Conservation (phyloP, 2,329 filamentous ascomycete species). For the Colletotrichum gigasporum region DNA sequence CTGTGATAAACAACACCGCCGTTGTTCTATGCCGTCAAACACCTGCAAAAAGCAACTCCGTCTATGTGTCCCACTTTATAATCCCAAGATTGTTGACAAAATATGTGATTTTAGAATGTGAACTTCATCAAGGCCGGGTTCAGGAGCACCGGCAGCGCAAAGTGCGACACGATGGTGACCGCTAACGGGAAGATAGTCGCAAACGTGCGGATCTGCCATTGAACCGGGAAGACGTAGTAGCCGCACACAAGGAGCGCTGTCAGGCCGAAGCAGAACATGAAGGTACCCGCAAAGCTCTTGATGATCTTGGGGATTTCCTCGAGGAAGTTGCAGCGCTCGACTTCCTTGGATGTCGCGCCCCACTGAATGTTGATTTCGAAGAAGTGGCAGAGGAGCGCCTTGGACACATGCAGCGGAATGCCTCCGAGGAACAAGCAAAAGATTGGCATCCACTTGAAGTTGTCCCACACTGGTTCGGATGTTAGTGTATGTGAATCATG, state of each 20-base stretch:
- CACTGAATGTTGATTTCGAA: conserved; percentile 56
- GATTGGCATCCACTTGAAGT: conserved; percentile 71
- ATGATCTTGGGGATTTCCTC: conserved; percentile 64
- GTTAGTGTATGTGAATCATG: conserved; percentile 5
- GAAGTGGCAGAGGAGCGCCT: conserved; percentile 52
- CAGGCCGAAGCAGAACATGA: conserved; percentile 56
- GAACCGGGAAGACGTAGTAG: conserved; percentile 52
- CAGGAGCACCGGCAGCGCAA: conserved; percentile 66
- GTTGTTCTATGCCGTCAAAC: neutral
- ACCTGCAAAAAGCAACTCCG: conserved; percentile 1
- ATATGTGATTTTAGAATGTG: conserved; percentile 55
- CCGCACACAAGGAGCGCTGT: conserved; percentile 57
- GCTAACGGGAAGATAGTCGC: conserved; percentile 68
- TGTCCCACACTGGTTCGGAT: conserved; percentile 53
- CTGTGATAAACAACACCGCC: neutral
- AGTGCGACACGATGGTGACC: conserved; percentile 62
- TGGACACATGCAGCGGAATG: conserved; percentile 52
- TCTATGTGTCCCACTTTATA: conserved; percentile 6
- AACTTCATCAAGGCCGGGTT: conserved; percentile 73
- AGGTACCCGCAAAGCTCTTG: conserved; percentile 61
- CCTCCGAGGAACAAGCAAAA: conserved; percentile 56
- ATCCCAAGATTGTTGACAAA: neutral
- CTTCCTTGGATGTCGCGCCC: conserved; percentile 68
- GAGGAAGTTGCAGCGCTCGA: conserved; percentile 65
- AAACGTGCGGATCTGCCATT: conserved; percentile 67